Conservation (phyloP, 805 yeast species). For the Zygosaccharomyces bisporus region DNA sequence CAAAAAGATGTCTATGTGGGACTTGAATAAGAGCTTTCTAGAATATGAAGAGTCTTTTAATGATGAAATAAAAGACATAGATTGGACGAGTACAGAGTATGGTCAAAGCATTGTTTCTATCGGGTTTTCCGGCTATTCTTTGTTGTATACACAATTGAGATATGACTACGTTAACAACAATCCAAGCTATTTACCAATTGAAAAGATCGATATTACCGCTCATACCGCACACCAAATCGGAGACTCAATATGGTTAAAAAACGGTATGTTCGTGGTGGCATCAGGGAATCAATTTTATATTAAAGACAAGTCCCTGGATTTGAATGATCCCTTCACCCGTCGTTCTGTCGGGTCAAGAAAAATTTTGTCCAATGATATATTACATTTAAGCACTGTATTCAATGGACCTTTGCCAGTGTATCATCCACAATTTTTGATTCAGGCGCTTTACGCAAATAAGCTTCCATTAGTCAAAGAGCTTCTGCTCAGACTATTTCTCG, state of each 20-base stretch:
- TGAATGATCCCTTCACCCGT: constrained; percentile 48
- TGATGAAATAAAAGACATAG: constrained; percentile 60
- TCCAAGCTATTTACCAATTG: constrained; percentile 74
- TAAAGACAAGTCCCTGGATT: constrained; percentile 65
- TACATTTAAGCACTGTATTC: constrained; percentile 68
- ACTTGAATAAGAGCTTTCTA: constrained; percentile 58
- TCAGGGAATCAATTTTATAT: constrained; percentile 87
- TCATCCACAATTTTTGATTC: constrained; percentile 86
- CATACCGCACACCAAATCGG: constrained; percentile 81
- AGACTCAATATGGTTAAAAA: constrained; percentile 81
- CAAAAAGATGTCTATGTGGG: constrained; percentile 69
- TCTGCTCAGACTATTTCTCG: constrained; percentile 49
- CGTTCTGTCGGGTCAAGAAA: constrained; percentile 56
- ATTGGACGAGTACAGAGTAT: constrained; percentile 74
- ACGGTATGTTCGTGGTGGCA: constrained; percentile 77
- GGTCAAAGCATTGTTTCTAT: constrained; percentile 74
- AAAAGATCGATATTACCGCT: constrained; percentile 62
- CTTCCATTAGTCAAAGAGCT: constrained; percentile 52
- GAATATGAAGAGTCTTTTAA: constrained; percentile 51
- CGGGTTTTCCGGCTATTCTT: constrained; percentile 62
- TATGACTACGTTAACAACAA: constrained; percentile 81
- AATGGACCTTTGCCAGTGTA: constrained; percentile 89
- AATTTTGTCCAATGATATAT: constrained; percentile 51
- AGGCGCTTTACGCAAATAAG: constrained; percentile 62
- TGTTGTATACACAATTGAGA: constrained; percentile 75